phyloP scores from a whole-genome alignment of 306 rosid species.

The Psophocarpus tetragonolobus region DNA sequence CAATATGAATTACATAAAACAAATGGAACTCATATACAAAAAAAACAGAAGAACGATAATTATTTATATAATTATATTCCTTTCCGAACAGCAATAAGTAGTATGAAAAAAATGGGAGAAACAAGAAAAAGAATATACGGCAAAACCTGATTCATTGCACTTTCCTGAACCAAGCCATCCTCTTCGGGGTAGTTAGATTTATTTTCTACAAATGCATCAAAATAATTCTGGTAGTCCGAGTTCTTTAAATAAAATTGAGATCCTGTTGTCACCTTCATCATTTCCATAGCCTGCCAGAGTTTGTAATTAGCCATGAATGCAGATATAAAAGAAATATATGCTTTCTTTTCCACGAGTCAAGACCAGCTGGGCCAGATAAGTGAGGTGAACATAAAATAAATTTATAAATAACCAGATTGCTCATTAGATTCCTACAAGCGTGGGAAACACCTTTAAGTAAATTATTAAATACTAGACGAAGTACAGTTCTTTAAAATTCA shows the following conservation, averaged over 20 bases:
- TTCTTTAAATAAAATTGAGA: conserved; percentile 54
- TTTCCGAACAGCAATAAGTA: conserved; percentile 70
- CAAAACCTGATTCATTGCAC: conserved; percentile 48
- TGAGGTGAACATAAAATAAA: not conserved
- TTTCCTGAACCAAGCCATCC: conserved; percentile 55
- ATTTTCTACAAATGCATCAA: conserved; percentile 78
- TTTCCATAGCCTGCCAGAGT: conserved; percentile 90
- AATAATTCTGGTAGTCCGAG: conserved; percentile 66
- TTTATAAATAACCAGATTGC: not conserved
- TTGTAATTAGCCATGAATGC: not conserved
- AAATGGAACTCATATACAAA: conserved; percentile 20
- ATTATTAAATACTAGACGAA: conserved; percentile 8
- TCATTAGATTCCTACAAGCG: not conserved
- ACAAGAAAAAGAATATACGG: conserved; percentile 66
- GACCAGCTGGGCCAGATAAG: not conserved
- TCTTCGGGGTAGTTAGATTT: conserved; percentile 48
- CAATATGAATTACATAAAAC: conserved; percentile 8
- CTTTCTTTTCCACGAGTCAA: not conserved
- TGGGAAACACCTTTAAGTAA: not conserved
- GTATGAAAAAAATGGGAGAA: conserved; percentile 75
- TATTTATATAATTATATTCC: conserved; percentile 55
- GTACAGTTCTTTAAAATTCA: not conserved
- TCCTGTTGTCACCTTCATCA: conserved; percentile 63
- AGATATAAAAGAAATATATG: not conserved
- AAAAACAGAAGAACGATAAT: not conserved